Conservation (phyloP, 2,329 filamentous ascomycete genomes). For the Fusarium graminum region DNA sequence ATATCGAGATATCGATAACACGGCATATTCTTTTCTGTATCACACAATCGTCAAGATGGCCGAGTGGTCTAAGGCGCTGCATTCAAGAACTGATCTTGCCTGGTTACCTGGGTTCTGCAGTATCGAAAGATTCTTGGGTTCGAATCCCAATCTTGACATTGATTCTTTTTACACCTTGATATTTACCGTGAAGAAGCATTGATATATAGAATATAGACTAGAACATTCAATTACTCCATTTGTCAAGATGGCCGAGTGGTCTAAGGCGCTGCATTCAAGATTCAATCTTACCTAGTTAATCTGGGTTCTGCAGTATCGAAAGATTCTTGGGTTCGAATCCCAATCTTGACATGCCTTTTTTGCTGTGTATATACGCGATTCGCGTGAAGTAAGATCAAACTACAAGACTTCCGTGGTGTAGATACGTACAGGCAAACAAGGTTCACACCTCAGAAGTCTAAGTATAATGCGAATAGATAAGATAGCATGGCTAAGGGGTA, state of each 20-base stretch:
- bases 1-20: no score
- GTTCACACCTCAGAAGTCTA: constrained; percentile 43
- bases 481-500: no score
- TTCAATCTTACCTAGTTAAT: not conserved
- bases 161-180: not conserved
- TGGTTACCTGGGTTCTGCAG: fast-evolving
- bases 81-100: not conserved
- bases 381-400: no score
- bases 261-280: constrained; percentile 17
- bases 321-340: constrained; percentile 27
- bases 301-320: not conserved
- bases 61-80: constrained; percentile 17
- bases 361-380: no score
- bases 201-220: no score
- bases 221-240: no score
- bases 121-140: constrained; percentile 26
- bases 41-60: not conserved
- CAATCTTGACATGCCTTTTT: constrained; percentile 17
- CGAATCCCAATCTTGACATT: constrained; percentile 18
- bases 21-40: no score
- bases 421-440: constrained; percentile 25
- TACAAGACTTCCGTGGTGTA: not conserved
- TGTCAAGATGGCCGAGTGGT: constrained; percentile 12
- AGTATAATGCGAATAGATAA: not conserved
- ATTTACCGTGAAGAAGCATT: no score